phyloP scores from a whole-genome alignment of 352 stramenopile species.

The Halophytophthora batemanensis region DNA sequence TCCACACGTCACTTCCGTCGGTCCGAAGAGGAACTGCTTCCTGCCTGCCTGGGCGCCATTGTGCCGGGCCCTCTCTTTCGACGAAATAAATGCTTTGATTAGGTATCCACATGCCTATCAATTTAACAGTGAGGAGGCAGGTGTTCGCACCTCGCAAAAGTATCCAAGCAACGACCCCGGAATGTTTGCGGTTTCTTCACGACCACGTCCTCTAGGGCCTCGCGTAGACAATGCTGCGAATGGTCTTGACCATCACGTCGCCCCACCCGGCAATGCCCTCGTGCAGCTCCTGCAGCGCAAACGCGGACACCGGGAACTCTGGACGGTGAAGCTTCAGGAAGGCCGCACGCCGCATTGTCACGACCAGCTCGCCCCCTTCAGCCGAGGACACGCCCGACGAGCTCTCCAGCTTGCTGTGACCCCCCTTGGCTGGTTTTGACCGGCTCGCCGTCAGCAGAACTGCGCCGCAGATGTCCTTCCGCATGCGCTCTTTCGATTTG shows the following conservation, averaged over 20 bases:
- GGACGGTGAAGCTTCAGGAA: slow-evolving; percentile 7
- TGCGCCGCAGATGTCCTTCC: slow-evolving; percentile 20
- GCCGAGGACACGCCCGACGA: neutral
- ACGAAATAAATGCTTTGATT: no score
- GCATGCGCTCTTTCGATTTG: slow-evolving; percentile 16
- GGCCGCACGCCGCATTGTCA: slow-evolving; percentile 6
- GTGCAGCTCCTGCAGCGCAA: slow-evolving; percentile 4
- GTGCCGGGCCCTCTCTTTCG: no score
- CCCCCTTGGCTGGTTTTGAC: neutral
- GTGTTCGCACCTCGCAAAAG: no score
- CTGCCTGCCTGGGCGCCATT: no score
- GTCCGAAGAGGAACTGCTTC: no score
- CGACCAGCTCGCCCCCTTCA: slow-evolving; percentile 1
- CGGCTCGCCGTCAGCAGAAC: neutral
- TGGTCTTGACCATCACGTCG: slow-evolving; percentile 3
- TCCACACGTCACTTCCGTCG: no score
- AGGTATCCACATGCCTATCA: no score
- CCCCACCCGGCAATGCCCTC: slow-evolving; percentile 9
- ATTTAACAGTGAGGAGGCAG: no score
- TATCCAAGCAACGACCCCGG: no score
- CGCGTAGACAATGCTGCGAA: neutral
- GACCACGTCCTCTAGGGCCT: no score
- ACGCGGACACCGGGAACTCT: slow-evolving; percentile 2
- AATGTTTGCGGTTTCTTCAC: no score
- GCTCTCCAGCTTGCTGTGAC: neutral